Conservation (phyloP, 805 yeast species). For the Yarrowia keelungensis region DNA sequence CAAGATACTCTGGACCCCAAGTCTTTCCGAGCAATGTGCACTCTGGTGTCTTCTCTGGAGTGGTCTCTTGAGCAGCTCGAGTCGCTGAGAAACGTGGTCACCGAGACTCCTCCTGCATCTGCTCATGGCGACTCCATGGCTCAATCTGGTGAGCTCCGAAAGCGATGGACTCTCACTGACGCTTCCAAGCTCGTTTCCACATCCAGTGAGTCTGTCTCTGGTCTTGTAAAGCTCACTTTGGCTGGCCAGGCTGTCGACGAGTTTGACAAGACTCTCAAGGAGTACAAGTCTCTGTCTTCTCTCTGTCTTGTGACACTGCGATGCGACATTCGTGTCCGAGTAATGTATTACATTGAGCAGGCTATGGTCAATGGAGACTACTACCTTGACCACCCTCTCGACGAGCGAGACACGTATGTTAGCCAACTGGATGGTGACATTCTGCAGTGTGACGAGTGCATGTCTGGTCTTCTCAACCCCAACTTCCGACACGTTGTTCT, state of each 20-base stretch:
- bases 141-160: conserved; percentile 43
- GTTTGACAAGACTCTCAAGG: conserved; percentile 46
- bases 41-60: conserved; percentile 60
- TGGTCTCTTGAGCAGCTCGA: conserved; percentile 51
- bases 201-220: conserved; percentile 20
- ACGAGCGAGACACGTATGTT: conserved; percentile 65
- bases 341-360: conserved; percentile 59
- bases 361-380: conserved; percentile 60
- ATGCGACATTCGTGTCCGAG: conserved; percentile 62
- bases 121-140: conserved; percentile 18
- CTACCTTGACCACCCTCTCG: conserved; percentile 60
- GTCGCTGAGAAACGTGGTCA: conserved; percentile 36
- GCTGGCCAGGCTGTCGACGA: conserved; percentile 44
- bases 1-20: conserved; percentile 63
- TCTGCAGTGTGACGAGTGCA: conserved; percentile 55
- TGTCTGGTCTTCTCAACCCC: conserved; percentile 49
- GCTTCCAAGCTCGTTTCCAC: conserved; percentile 40
- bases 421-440: conserved; percentile 60
- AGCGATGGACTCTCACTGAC: conserved; percentile 49
- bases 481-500: conserved; percentile 50
- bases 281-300: conserved; percentile 45
- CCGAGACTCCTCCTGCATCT: conserved; percentile 23
- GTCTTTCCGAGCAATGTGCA: conserved; percentile 59
- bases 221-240: conserved; percentile 41
- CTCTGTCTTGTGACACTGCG: conserved; percentile 56